These are phyloP conservation scores for Bipolaris bicolor DNA, from an alignment of 2,329 filamentous ascomycete species.

Conservation along the genomic window DNA sequence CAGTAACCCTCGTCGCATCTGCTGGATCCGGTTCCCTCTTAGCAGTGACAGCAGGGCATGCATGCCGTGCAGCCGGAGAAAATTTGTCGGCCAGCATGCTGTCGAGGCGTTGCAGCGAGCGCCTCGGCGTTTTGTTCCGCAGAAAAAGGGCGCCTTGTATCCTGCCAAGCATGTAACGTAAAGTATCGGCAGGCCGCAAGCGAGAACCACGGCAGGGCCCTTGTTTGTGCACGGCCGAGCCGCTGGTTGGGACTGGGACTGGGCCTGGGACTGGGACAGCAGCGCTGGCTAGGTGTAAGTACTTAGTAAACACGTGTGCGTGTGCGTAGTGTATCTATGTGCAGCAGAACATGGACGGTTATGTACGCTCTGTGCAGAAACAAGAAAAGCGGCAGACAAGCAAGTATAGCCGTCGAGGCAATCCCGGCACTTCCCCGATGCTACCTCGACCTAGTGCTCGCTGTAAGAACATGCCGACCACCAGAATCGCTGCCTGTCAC, in stretches of 20 bases:
- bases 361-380: too few species aligned
- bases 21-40: neutral
- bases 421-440: neutral
- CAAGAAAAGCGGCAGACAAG: neutral
- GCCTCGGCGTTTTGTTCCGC: constrained; percentile 25
- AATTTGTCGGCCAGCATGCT: constrained; percentile 15
- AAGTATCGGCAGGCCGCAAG: constrained; percentile 16
- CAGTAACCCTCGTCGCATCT: neutral
- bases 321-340: too few species aligned
- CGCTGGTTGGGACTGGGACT: neutral
- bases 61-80: constrained; percentile 15
- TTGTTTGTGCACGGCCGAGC: neutral
- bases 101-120: constrained; percentile 1
- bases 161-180: constrained; percentile 30
- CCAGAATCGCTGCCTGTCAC: constrained; percentile 32
- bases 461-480: too few species aligned
- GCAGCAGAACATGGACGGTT: too few species aligned
- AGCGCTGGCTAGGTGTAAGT: neutral
- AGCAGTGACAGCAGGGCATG: neutral
- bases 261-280: neutral
- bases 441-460: neutral
- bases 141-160: constrained; percentile 7
- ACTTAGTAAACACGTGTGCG: too few species aligned
- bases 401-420: neutral
- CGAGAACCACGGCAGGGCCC: constrained; percentile 7